phyloP scores from a whole-genome alignment of 1,139 yeast genomes.

The Kodamaea alishanica region DNA sequence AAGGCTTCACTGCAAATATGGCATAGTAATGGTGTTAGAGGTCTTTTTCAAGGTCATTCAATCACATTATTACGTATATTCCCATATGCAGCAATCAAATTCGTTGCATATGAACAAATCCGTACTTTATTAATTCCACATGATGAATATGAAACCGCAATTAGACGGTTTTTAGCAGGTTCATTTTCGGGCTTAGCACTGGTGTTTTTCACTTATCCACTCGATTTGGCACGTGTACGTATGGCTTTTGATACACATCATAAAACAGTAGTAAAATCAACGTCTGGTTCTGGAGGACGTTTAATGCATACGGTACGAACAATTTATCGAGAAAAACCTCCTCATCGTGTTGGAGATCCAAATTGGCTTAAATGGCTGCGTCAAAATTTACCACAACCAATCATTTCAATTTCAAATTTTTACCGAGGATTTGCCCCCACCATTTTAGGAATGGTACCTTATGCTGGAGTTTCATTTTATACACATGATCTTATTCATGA shows the following conservation, averaged over 20 bases:
- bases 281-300: conserved; percentile 41
- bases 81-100: conserved; percentile 96
- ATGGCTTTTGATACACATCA: conserved; percentile 80
- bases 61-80: conserved; percentile 87
- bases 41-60: conserved; percentile 93
- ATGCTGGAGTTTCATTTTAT: conserved; percentile 95
- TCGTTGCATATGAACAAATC: conserved; percentile 95
- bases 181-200: conserved; percentile 84
- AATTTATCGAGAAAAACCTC: conserved; percentile 65
- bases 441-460: conserved; percentile 91
- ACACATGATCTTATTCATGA: conserved; percentile 92
- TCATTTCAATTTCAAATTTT: conserved; percentile 60
- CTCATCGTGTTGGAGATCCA: conserved; percentile 35
- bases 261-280: conserved; percentile 16
- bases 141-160: conserved; percentile 70
- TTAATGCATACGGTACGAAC: conserved; percentile 49
- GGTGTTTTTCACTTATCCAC: conserved; percentile 87
- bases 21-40: conserved; percentile 67
- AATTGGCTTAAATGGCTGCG: conserved; percentile 35
- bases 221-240: conserved; percentile 85
- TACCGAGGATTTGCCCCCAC: conserved; percentile 96
- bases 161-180: conserved; percentile 81
- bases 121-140: conserved; percentile 75
- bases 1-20: conserved; percentile 69
- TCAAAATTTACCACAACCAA: conserved; percentile 28